Conservation (phyloP, 139 green algal genomes). For the Auxenochlorella pyrenoidosa region DNA sequence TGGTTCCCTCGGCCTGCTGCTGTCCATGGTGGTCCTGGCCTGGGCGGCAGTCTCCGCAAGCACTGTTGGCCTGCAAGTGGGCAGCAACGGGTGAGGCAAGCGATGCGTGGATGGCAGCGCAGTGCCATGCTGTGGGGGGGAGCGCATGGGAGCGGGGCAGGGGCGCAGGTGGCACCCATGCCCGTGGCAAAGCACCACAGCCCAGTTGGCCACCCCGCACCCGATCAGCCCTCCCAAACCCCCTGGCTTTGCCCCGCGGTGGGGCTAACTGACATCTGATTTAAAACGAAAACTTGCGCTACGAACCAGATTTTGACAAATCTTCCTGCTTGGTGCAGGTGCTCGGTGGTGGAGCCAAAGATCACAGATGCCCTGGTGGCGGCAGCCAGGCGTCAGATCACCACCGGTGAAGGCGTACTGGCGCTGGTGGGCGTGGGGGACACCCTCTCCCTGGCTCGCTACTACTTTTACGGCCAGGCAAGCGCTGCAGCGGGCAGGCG, state of each 20-base stretch:
- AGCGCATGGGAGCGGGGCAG: too few relatives aligned
- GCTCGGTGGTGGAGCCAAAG: conserved; percentile 8
- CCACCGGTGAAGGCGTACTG: not conserved
- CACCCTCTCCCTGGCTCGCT: conserved; percentile 7
- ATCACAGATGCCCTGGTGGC: not conserved
- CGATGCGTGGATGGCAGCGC: not conserved
- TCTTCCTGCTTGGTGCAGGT: not conserved
- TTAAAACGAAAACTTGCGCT: too few relatives aligned
- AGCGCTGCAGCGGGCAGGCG: not conserved
- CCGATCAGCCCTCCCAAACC: not conserved
- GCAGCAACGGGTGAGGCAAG: conserved; percentile 8
- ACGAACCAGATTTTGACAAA: too few relatives aligned
- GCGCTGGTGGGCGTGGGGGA: not conserved
- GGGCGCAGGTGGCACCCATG: too few relatives aligned
- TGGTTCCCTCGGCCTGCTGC: not conserved
- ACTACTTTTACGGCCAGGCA: conserved; percentile 12
- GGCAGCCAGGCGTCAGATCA: not conserved
- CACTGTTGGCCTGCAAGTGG: not conserved
- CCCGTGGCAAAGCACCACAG: not conserved
- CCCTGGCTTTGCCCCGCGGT: too few relatives aligned
- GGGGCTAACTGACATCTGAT: too few relatives aligned
- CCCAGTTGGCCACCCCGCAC: not conserved
- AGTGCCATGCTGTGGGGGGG: not conserved
- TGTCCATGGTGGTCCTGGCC: conserved; percentile 3
- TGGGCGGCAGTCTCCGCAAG: conserved; percentile 3